Base-by-base conservation (phyloP, 129 eudicot genomes). In the Calendula officinalis region DNA sequence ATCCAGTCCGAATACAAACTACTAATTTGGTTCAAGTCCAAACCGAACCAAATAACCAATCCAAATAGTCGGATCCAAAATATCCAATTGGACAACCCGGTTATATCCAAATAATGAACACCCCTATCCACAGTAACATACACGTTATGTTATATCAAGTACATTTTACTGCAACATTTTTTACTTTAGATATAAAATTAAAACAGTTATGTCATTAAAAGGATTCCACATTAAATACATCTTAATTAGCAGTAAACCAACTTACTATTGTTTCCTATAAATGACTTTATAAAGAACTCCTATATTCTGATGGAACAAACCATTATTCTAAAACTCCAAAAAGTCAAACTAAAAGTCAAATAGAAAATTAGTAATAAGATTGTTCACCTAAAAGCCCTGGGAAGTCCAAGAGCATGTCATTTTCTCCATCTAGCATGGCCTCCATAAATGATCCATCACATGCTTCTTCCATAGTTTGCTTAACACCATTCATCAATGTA, bases 361-460 rank as follows among this genome's bases (percentile, higher is more conserved):
- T 53, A 14, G 6, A 43, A 6, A 38, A 13, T 50, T 71, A 73
- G 49, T 64, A 83, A 80, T 78, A 79, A 63, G 79, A 80, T 17
- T 83, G 85, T 53, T 90, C 97, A 50, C 82, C 92, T 57, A 80
- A 67, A 45, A 90, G 91, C 59, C 87, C 81, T 33, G 88, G 84
- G 54, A 90, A 78, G 67, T 82, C 80, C 80, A 81, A 70, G 63
- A 84, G 68, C 87, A 82, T 82, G 40, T 77, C 87, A 30, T 80
- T 75, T 53, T 90, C 87, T 33, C 75, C 78, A 73, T 83, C 85
- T 1, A 90, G 46, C 85, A 90, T 90, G 34, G 89, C 81, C 40
- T 90, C 97, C 66, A 90, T 79, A 76, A 87, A 90, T 22, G 91
- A 79, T 58, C 78, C 70, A 35, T 70, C 80, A 33, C 88, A 77